Evolutionary conservation across 2,329 filamentous ascomycete genomes (phyloP).

Genomic region (Colletotrichum eremochloae): DNA sequence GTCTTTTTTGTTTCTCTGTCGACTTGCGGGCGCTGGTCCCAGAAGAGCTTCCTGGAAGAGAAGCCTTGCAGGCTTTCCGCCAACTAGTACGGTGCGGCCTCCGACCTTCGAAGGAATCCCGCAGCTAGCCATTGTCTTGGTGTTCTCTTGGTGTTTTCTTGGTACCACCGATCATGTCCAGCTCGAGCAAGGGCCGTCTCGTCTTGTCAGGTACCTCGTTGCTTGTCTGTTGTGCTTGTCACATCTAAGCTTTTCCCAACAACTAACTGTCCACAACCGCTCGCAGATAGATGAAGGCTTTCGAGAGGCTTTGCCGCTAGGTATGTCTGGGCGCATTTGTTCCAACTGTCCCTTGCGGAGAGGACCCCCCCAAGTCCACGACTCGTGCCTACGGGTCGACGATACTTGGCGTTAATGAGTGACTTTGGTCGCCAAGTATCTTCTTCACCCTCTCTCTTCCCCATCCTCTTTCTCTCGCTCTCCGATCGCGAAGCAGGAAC

Average conservation of each 20-base stretch:
- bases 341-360: background rate
- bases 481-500: background rate
- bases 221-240: constrained; percentile 33
- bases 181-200: constrained; percentile 12
- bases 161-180: constrained; percentile 32
- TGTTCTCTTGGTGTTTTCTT: constrained; percentile 43
- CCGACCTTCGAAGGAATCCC: constrained; percentile 2
- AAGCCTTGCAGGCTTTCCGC: too few species aligned
- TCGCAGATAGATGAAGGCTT: background rate
- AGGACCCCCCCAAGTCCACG: background rate
- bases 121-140: constrained; percentile 34
- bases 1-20: background rate
- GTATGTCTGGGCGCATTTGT: constrained; percentile 9
- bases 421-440: constrained; percentile 37
- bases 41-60: background rate
- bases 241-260: constrained; percentile 37
- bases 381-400: constrained; percentile 16
- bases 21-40: background rate
- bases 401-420: constrained; percentile 40
- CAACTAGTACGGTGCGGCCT: too few species aligned
- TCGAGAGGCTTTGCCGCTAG: constrained; percentile 26
- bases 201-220: constrained; percentile 21
- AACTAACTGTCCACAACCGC: constrained; percentile 11
- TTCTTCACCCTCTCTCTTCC: background rate
- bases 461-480: background rate